phyloP scores from a whole-genome alignment of 192 early-diverging fungal genomes.

The Thoreauomyces humboldtii region DNA sequence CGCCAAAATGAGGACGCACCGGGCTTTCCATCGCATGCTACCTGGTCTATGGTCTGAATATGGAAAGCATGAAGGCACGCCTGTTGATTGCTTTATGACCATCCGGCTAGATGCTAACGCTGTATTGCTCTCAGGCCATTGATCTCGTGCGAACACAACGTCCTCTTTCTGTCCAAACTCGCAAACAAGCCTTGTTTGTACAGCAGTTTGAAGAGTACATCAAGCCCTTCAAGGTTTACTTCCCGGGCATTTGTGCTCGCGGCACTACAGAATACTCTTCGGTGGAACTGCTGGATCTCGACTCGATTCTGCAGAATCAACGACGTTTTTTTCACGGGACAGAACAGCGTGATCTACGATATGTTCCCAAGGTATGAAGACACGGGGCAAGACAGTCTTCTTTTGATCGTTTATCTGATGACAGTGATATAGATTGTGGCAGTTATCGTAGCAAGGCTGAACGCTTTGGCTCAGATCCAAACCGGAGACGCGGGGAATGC shows the following conservation, averaged over 20 bases:
- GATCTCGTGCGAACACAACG: constrained; percentile 21
- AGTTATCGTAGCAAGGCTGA: background rate
- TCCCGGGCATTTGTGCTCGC: constrained; percentile 27
- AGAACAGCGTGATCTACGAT: constrained; percentile 26
- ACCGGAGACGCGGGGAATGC: background rate
- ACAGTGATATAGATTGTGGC: constrained; percentile 2
- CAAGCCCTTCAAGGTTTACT: constrained; percentile 25
- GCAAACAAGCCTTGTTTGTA: constrained; percentile 43
- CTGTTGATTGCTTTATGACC: background rate
- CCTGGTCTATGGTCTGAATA: constrained; percentile 36
- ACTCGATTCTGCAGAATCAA: constrained; percentile 34
- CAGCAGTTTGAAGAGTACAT: constrained; percentile 36
- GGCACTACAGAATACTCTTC: constrained; percentile 8
- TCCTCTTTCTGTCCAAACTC: constrained; percentile 44
- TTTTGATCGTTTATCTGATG: background rate
- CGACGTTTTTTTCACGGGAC: constrained; percentile 20
- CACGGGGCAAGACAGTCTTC: background rate
- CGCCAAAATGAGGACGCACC: constrained; percentile 34
- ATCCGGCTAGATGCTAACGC: background rate
- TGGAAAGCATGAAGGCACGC: constrained; percentile 29
- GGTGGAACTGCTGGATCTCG: constrained; percentile 21
- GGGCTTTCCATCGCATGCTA: constrained; percentile 52
- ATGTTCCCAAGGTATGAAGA: constrained; percentile 41
- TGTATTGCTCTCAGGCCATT: constrained; percentile 34
- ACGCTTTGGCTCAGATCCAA: background rate